Base-by-base conservation (phyloP, 345 rosid species). In the Diplotaxis tenuifolia region DNA sequence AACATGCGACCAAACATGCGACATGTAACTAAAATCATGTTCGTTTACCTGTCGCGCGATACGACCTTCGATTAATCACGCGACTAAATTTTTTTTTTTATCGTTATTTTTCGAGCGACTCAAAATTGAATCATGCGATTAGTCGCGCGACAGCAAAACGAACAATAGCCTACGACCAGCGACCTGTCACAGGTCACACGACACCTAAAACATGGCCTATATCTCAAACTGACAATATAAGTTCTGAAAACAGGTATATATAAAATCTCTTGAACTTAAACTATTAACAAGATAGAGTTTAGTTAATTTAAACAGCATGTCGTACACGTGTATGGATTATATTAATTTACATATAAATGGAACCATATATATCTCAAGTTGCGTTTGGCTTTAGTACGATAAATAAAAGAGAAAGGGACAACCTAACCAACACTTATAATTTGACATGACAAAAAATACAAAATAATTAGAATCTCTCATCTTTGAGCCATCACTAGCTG, bases 331-430 rank as follows among this genome's bases (percentile, higher is more conserved):
- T 19, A 73, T 22, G 22, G 23, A 7, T 67, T 5, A 18, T 67
- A 49, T 12, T 60, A 67, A 61, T 67, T 49, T 23, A 52, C 68
- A 73, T 56, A 23, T 6, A 47, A 36, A 9, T 45, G 50, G 18
- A 45, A 45, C 11, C 50, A 45, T 70, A 70, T 76, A 45, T 70
- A 70, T 76, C 27, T 34, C 80, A 65, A 71, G 65, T 70, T 76
- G 75, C 67, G 62, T 32, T 32, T 60, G 76, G 76, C 68, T 60
- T 19, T 60, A 67, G 76, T 77, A 66, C 72, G 64, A 71, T 66
- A 71, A 71, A 66, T 77, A 38, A 77, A 58, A 77, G 80, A 70
- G 73, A 77, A 71, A 77, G 80, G 49, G 80, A 77, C 80, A 77
- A 36, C 63, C 57, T 71, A 77, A 71, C 76, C 64, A 65, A 77